Evolutionary conservation across 768 basidiomycete species (phyloP), one percentile per base, ranked within the genome.

Genomic region (Rhodocollybia butyracea): DNA sequence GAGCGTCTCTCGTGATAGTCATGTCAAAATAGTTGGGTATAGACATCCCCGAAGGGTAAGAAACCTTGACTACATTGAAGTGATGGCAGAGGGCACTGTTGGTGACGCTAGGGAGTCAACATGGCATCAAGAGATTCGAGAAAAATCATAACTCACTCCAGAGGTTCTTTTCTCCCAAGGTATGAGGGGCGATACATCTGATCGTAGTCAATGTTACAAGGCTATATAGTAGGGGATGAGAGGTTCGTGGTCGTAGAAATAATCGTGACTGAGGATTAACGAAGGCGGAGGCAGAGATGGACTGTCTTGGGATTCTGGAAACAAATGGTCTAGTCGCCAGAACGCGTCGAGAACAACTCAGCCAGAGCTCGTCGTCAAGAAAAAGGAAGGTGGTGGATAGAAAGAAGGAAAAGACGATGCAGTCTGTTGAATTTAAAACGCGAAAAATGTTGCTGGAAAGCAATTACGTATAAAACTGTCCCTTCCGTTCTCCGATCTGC

Each of bases 11-110:
- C 11, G 74, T 58, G 51, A 82, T 70, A 22, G 70, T 72, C 68
- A 85, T 75, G 58, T 80, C 75, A 55, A 84, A 70, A 1, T 75
- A 74, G 11, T 71, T 56, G 3, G 78, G 81, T 3, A 80, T 58
- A 21, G 39, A 40, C 6, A 13, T 34, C 22, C 51, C 39, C 13
- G 65, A 48, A 11, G 48, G 8, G 7, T 56, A 56, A 31, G 55
- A 61, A 7, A 62, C 29, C n/a, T 60, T 46, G 12, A 60, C 55
- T 39, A 79, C 71, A 51, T 75, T 78, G 59, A 76, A 77, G 61
- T 81, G 73, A 56, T 65, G 70, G 59, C 70, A 79, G 15, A 81
- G 66, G 19, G 76, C 76, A 15, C 79, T 80, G 48, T 50, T 17
- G 4, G 21, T 2, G 36, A 34, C 11, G 6, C 30, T 4, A n/a